phyloP scores from a whole-genome alignment of 441 rosid species.

The Croton setiger region DNA sequence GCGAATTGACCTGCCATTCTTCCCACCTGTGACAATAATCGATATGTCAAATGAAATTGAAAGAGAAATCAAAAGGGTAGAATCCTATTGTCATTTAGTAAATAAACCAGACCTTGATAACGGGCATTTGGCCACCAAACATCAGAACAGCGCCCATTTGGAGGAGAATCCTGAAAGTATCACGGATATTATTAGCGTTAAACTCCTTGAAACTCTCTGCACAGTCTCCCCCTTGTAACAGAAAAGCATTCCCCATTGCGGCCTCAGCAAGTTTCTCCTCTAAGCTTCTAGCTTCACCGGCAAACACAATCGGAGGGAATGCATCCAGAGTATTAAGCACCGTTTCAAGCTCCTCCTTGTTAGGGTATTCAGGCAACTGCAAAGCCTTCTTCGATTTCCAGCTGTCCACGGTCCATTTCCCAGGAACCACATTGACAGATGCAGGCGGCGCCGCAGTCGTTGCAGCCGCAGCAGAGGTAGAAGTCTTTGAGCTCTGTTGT shows the following conservation, averaged over 20 bases:
- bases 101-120: constrained; percentile 50
- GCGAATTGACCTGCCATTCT: constrained; percentile 98
- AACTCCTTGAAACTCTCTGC: constrained; percentile 94
- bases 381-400: constrained; percentile 80
- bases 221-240: constrained; percentile 90
- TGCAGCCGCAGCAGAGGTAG: constrained; percentile 14
- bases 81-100: too few species aligned
- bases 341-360: constrained; percentile 58
- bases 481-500: not conserved
- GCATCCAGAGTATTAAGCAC: constrained; percentile 64
- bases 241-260: constrained; percentile 77
- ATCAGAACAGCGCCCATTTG: constrained; percentile 88
- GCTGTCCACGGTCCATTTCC: constrained; percentile 65
- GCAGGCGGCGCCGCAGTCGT: constrained; percentile 20
- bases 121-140: constrained; percentile 92
- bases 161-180: constrained; percentile 81
- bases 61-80: not conserved
- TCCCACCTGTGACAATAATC: constrained; percentile 51
- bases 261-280: constrained; percentile 81
- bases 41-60: not conserved
- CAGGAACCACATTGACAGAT: constrained; percentile 33
- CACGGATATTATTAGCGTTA: constrained; percentile 75
- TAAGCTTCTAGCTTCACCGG: constrained; percentile 78
- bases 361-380: constrained; percentile 82
- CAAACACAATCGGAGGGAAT: constrained; percentile 85